Evolutionary conservation across 768 basidiomycete genomes (phyloP).

Genomic region (Mrakia gelida): DNA sequence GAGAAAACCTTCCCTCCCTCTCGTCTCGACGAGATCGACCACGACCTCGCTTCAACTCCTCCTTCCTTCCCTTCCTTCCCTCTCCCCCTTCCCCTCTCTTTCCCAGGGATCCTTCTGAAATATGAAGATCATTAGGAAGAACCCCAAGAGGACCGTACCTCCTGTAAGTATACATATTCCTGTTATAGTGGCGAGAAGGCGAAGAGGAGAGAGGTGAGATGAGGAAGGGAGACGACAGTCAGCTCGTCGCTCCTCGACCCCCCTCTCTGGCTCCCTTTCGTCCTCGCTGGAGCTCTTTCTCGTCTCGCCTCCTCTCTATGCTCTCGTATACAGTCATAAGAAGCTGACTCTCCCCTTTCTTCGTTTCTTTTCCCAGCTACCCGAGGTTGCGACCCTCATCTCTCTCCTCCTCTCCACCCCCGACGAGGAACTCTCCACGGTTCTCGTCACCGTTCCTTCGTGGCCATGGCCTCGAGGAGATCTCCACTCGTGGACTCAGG

Average conservation of each 20-base stretch:
- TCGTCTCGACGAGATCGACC: neutral
- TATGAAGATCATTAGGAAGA: neutral
- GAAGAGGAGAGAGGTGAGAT: neutral
- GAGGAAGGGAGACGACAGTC: neutral
- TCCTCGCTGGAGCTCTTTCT: neutral
- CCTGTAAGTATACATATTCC: neutral
- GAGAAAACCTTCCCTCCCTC: neutral
- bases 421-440: slow-evolving; percentile 65
- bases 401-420: slow-evolving; percentile 60
- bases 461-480: slow-evolving; percentile 98
- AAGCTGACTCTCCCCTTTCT: neutral
- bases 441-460: slow-evolving; percentile 44
- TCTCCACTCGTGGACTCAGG: slow-evolving; percentile 91
- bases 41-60: neutral
- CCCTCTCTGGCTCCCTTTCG: neutral
- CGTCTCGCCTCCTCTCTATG: neutral
- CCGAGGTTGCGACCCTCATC: slow-evolving; percentile 66
- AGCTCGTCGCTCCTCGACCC: neutral
- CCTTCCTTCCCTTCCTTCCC: neutral
- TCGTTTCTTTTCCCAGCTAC: slow-evolving; percentile 32
- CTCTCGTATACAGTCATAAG: neutral
- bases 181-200: neutral
- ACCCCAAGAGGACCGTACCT: neutral
- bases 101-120: neutral
- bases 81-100: neutral